phyloP scores from a whole-genome alignment of 2,329 filamentous ascomycete genomes.

The Cercospora beticola region DNA sequence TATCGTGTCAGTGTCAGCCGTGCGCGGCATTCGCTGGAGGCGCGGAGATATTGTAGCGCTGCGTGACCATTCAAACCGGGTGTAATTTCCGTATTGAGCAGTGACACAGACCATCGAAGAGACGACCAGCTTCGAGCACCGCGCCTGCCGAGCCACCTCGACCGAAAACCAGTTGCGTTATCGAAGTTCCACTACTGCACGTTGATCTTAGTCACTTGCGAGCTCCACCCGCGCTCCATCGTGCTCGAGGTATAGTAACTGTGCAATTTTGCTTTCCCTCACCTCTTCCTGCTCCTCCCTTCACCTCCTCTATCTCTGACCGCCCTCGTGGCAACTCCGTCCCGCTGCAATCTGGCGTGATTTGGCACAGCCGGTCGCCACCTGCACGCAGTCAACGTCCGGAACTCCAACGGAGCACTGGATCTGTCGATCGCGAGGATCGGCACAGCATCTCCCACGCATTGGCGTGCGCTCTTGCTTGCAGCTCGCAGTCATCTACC shows the following conservation, averaged over 20 bases:
- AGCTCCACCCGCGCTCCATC: not conserved
- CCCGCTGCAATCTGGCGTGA: not conserved
- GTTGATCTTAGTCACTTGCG: constrained; percentile 16
- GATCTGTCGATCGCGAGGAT: not conserved
- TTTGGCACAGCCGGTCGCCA: not conserved
- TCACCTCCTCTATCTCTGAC: not conserved
- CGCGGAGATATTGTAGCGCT: not conserved
- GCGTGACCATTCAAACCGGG: not conserved
- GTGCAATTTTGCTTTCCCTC: not conserved
- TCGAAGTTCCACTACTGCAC: constrained; percentile 8
- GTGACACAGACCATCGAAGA: not conserved
- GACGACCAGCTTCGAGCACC: not conserved
- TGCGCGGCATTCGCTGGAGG: not conserved
- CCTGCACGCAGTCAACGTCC: not conserved
- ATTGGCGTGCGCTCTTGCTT: not conserved
- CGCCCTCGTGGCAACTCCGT: not conserved
- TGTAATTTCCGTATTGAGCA: not conserved
- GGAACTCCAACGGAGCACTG: not conserved
- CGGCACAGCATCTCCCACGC: not conserved
- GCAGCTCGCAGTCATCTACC: not conserved
- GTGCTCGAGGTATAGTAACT: constrained; percentile 2
- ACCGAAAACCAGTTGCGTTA: not conserved
- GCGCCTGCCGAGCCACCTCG: constrained; percentile 1
- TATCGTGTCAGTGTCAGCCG: not conserved
- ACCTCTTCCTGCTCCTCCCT: not conserved